phyloP scores from a whole-genome alignment of 176 grass and related monocot genomes.

The Triticum turgidum region DNA sequence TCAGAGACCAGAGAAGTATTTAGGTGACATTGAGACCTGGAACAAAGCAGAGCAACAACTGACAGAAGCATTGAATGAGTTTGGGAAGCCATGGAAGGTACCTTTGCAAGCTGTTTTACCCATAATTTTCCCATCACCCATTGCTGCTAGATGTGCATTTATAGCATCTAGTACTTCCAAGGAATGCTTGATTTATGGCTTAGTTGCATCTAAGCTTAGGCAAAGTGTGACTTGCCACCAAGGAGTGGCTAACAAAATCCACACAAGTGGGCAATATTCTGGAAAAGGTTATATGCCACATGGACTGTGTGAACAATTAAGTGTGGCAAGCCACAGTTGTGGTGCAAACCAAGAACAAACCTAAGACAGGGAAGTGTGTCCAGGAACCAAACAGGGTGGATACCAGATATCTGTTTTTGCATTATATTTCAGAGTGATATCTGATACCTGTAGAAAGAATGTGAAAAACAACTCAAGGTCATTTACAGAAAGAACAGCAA shows the following conservation, averaged over 20 bases:
- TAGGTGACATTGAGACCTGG: constrained; percentile 96
- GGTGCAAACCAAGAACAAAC: neutral
- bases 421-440: neutral
- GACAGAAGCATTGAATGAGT: constrained; percentile 91
- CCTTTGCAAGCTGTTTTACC: neutral
- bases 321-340: neutral
- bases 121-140: neutral
- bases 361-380: neutral
- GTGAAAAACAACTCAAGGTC: constrained; percentile 19
- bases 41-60: constrained; percentile 93
- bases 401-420: neutral
- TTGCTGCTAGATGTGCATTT: constrained; percentile 21
- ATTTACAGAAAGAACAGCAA: constrained; percentile 16
- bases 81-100: constrained; percentile 95
- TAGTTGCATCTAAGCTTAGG: neutral
- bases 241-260: neutral
- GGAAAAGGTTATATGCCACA: neutral
- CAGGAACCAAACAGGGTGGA: neutral
- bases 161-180: neutral
- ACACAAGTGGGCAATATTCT: neutral
- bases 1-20: constrained; percentile 93
- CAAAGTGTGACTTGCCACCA: neutral
- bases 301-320: neutral
- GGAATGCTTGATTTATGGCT: neutral
- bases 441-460: constrained; percentile 57